These are phyloP conservation scores for Bipolaris gigantea DNA, from an alignment of 2,329 filamentous ascomycete species.

Conservation along the genomic window DNA sequence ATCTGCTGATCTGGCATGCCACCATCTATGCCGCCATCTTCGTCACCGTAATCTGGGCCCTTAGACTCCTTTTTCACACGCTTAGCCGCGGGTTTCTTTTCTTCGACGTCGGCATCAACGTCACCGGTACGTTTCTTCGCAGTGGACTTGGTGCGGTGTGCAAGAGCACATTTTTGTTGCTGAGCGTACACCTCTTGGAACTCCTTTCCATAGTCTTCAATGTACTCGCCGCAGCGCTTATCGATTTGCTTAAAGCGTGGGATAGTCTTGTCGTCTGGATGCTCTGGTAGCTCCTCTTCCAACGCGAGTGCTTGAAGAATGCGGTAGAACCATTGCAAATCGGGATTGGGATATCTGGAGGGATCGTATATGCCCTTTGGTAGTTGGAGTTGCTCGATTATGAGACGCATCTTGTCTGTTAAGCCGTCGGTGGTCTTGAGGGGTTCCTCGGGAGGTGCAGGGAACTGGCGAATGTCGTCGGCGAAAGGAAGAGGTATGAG, in stretches of 20 bases:
- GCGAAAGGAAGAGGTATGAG: constrained; percentile 84
- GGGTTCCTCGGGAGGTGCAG: constrained; percentile 59
- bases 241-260: constrained; percentile 87
- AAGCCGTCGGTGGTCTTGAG: constrained; percentile 63
- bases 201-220: constrained; percentile 73
- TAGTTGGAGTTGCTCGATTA: constrained; percentile 84
- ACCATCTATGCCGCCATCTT: constrained; percentile 33
- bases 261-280: constrained; percentile 74
- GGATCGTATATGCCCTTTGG: constrained; percentile 86
- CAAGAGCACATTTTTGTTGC: constrained; percentile 45
- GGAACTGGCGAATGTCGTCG: constrained; percentile 80
- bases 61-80: constrained; percentile 34
- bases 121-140: constrained; percentile 48
- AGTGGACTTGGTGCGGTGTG: constrained; percentile 46
- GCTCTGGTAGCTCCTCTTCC: constrained; percentile 83
- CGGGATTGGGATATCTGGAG: constrained; percentile 84
- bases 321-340: constrained; percentile 95
- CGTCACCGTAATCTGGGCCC: constrained; percentile 20
- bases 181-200: constrained; percentile 62
- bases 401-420: constrained; percentile 77
- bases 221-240: constrained; percentile 76
- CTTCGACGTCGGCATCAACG: constrained; percentile 16
- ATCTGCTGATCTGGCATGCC: constrained; percentile 50
- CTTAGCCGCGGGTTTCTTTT: constrained; percentile 27
- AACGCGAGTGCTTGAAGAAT: constrained; percentile 90